Base-by-base conservation (phyloP, 306 rosid species). In the Cicer bijugum region DNA sequence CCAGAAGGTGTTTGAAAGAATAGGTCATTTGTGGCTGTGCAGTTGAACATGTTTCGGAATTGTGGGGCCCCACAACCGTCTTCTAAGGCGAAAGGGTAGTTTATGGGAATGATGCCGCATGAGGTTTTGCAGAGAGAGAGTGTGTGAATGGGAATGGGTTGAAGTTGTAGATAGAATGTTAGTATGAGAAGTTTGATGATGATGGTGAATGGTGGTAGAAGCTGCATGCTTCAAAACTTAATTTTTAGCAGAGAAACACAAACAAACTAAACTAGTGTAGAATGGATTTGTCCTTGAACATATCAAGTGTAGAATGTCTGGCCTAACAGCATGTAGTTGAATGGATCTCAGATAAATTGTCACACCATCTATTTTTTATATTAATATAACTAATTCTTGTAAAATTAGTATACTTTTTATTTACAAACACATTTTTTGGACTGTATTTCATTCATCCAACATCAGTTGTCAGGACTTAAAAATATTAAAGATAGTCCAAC, bases 51-150 rank as follows among this genome's bases (percentile, higher is more conserved):
- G 81, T 72, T 74, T 15, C 97, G 82, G 71, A 91, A 89, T 63
- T 89, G 97, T 2, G 98, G 98, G 6, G 96, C 92, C 7, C 98
- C 97, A 43, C 98, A 93, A 8, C 98, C 98, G 45, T 91, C 98
- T 74, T 93, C 93, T 51, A 93, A 28, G 48, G 88, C 96, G 60
- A 93, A 93, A 0, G 96, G 98, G 89, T 91, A 85, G 51, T 82
- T 84, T 61, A 93, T 86, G 55, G 96, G 80, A 66, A 93, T 77
- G 81, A 8, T 81, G 11, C 93, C 91, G 70, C 98, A 93, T 40
- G 87, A 75, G 71, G 37, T 83, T 48, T 89, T 90, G 93, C 98
- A 93, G 1, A 83, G 87, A 6, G 96, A 79, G 76, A 84, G 84
- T 42, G 85, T 2, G 66, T 53, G 20, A 64, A 12, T 68, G 6